A percentile compares a stretch with the other conserved stretches of the same genome.
These are phyloP conservation scores for Pestalotiopsis sp. DNA, from an alignment of 2,329 filamentous ascomycete species.

Conservation along the genomic window DNA sequence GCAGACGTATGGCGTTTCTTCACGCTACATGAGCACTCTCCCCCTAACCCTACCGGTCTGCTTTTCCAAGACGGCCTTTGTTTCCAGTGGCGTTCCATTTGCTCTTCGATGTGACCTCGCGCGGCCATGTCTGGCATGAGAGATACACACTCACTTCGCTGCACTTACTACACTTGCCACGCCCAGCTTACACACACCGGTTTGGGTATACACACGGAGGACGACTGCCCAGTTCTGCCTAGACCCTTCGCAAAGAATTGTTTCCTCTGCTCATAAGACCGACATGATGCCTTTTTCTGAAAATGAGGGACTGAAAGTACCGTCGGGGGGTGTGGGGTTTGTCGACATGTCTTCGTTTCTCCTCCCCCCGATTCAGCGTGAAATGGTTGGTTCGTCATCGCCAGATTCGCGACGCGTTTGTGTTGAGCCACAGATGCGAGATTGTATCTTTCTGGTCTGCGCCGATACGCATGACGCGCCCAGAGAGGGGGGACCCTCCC, in stretches of 20 bases:
- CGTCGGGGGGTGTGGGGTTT: not conserved
- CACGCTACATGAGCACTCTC: not conserved
- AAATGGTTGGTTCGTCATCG: not conserved
- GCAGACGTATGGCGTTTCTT: not conserved
- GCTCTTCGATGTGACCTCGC: not conserved
- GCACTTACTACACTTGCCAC: not conserved
- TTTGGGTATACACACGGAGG: not conserved
- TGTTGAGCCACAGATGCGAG: not conserved
- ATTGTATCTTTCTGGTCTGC: not conserved
- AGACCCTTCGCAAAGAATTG: not conserved
- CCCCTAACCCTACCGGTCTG: not conserved
- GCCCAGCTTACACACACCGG: not conserved
- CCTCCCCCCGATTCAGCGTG: not conserved
- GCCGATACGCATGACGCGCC: slow-evolving; percentile 10
- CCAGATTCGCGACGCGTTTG: not conserved
- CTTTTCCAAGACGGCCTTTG: slow-evolving; percentile 6
- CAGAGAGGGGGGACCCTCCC: not conserved
- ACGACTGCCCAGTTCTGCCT: not conserved
- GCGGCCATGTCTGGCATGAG: slow-evolving; percentile 2
- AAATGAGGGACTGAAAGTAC: not conserved
- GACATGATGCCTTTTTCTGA: no score
- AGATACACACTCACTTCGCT: not conserved
- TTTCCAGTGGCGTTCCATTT: slow-evolving; percentile 14
- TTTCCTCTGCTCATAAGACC: not conserved
- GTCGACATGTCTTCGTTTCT: not conserved